phyloP scores from a whole-genome alignment of 129 eudicot genomes.

The Lonicera japonica region DNA sequence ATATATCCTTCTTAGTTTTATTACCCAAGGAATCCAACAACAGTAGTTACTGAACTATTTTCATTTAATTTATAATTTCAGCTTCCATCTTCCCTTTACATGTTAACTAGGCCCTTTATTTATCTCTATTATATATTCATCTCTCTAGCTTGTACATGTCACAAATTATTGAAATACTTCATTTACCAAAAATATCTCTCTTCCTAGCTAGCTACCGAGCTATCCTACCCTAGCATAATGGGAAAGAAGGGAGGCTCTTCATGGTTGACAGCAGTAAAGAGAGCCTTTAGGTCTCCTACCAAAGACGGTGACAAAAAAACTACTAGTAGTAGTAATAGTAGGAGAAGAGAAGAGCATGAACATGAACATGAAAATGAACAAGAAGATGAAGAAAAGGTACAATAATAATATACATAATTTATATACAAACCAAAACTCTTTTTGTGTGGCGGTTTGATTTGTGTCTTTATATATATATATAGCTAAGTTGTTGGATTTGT shows the following conservation, averaged over 20 bases:
- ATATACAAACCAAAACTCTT: background rate
- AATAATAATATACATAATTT: too few relatives aligned
- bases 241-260: conserved; percentile 58
- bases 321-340: conserved; percentile 8
- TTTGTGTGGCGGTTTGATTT: background rate
- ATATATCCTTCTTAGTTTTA: background rate
- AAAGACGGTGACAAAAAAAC: conserved; percentile 31
- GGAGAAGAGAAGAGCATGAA: conserved; percentile 37
- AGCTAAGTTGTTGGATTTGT: background rate
- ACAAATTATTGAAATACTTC: background rate
- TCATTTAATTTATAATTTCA: too few relatives aligned
- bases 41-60: too few relatives aligned
- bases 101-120: background rate
- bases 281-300: conserved; percentile 68
- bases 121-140: background rate
- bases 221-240: conserved; percentile 22
- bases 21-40: background rate
- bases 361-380: conserved; percentile 7
- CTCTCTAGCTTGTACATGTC: background rate
- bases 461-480: background rate
- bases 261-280: conserved; percentile 74
- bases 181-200: background rate
- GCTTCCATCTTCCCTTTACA: too few relatives aligned
- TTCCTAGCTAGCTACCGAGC: background rate
- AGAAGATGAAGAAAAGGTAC: conserved; percentile 52